Conservation (phyloP, 225 moss, liverwort and hornwort genomes). For the Antitrichia curtipendula region DNA sequence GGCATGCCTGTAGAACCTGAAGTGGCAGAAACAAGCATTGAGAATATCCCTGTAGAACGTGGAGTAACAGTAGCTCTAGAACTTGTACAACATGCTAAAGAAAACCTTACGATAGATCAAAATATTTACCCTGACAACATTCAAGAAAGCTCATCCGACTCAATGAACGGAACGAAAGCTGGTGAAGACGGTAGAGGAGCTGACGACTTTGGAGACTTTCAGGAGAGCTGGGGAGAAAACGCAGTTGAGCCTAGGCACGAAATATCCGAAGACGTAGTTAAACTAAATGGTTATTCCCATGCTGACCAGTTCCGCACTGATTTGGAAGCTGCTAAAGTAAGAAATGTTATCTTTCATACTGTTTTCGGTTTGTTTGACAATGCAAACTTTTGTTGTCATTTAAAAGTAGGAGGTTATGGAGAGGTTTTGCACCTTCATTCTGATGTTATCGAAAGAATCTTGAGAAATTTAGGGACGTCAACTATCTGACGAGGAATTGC, state of each 20-base stretch:
- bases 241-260: background rate
- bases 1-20: background rate
- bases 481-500: background rate
- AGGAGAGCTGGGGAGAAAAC: slow-evolving; percentile 6
- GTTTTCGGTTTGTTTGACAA: background rate
- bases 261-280: background rate
- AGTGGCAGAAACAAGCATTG: background rate
- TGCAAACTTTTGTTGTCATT: background rate
- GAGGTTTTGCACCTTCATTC: background rate
- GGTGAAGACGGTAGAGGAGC: background rate
- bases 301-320: background rate
- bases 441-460: background rate
- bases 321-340: background rate
- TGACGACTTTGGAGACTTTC: slow-evolving; percentile 16
- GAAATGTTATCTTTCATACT: background rate
- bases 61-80: background rate
- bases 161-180: background rate
- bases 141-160: background rate
- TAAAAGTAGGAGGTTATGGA: background rate
- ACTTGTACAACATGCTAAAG: background rate
- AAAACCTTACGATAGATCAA: background rate
- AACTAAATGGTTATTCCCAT: background rate
- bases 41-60: background rate
- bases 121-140: background rate
- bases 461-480: background rate